Percentiles rank a stretch among this genome's conserved stretches.
Evolutionary conservation across 176 grass and related monocot species (phyloP).

Genomic region (Panicum miliaceum): DNA sequence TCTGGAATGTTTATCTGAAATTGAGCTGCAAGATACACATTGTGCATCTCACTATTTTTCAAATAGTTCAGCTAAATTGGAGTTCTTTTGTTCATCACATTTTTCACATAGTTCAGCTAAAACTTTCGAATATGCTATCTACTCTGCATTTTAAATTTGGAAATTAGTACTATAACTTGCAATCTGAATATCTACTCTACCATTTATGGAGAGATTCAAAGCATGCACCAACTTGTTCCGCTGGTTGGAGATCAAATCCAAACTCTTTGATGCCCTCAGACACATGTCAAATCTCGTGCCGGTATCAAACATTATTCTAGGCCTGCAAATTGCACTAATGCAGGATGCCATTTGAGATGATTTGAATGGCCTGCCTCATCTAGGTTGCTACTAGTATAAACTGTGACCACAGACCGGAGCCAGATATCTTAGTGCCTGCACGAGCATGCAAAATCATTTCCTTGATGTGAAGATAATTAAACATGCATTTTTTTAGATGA

Average conservation of each 20-base stretch:
- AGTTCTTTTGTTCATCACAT: neutral
- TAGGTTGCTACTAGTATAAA: neutral
- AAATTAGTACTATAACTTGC: constrained; percentile 2
- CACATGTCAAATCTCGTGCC: constrained; percentile 19
- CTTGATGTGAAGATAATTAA: neutral
- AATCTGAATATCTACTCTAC: constrained; percentile 14
- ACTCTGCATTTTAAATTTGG: neutral
- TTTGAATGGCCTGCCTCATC: neutral
- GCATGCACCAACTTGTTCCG: constrained; percentile 26
- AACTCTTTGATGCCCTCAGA: neutral
- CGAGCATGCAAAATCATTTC: constrained; percentile 38
- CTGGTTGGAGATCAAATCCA: constrained; percentile 22
- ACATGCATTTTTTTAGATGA: no score
- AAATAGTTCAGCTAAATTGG: neutral
- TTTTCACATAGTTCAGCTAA: neutral
- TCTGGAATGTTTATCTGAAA: neutral
- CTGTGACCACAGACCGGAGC: neutral
- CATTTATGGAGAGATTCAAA: constrained; percentile 20
- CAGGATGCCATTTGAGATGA: constrained; percentile 10
- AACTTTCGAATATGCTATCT: constrained; percentile 7
- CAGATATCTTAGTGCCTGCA: neutral
- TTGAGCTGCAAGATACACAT: constrained; percentile 24
- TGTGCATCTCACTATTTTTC: neutral
- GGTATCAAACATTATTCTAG: neutral
- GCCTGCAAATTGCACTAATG: neutral